Evolutionary conservation across 371 early-diverging fungal genomes (phyloP).

Genomic region (Zychaea mexicana): DNA sequence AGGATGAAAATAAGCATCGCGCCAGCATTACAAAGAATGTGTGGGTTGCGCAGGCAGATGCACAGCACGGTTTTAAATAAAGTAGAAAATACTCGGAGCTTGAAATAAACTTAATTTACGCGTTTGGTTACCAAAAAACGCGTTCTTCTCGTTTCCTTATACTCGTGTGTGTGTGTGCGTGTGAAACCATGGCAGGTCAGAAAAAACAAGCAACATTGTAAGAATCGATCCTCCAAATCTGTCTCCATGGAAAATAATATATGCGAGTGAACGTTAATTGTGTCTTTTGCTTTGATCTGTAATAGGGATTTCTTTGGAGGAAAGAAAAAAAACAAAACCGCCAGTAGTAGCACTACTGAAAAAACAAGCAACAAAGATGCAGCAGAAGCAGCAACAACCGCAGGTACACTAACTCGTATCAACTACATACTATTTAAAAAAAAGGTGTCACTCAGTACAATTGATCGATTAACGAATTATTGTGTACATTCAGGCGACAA

Average conservation of each 20-base stretch:
- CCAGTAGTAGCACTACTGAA: too few relatives aligned
- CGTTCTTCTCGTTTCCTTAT: background rate
- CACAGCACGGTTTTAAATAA: background rate
- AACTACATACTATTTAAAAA: too few relatives aligned
- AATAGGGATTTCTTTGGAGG: background rate
- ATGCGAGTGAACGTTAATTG: background rate
- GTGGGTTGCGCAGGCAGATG: background rate
- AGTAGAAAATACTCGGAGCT: background rate
- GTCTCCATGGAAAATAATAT: too few relatives aligned
- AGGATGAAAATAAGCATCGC: background rate
- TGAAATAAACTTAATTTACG: background rate
- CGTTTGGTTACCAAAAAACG: too few relatives aligned
- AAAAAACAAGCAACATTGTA: conserved; percentile 6
- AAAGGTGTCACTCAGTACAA: too few relatives aligned
- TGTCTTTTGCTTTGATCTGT: too few relatives aligned
- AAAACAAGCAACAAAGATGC: too few relatives aligned
- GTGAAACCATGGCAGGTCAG: background rate
- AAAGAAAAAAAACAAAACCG: too few relatives aligned
- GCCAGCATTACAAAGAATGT: background rate
- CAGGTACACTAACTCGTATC: too few relatives aligned
- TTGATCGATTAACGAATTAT: too few relatives aligned
- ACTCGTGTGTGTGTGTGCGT: background rate
- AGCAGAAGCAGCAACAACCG: too few relatives aligned
- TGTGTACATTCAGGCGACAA: background rate
- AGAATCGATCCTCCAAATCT: background rate